A percentile compares a stretch with the other conserved stretches of the same genome.
Evolutionary conservation across 495 filamentous ascomycete species (phyloP).

Genomic region (Tuber umbilicatum): DNA sequence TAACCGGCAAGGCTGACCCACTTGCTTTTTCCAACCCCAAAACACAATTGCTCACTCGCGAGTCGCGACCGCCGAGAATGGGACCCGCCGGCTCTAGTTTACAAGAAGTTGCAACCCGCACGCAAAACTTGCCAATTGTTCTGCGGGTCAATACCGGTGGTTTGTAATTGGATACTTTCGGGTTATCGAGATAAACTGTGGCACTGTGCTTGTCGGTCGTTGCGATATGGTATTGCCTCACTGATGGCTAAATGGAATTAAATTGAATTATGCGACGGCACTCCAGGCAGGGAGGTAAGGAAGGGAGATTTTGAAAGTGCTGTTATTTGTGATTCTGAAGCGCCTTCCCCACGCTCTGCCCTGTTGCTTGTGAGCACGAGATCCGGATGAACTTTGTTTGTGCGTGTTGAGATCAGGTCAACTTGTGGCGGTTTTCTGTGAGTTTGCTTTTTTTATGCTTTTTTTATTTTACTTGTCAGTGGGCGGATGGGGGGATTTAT

Average conservation of each 20-base stretch:
- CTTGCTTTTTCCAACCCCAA: neutral
- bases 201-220: no score
- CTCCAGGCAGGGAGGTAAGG: neutral
- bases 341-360: neutral
- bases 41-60: neutral
- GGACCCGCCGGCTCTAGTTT: neutral
- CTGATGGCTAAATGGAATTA: neutral
- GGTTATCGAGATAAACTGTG: neutral
- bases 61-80: neutral
- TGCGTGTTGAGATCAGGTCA: neutral
- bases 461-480: neutral
- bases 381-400: neutral
- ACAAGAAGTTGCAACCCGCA: no score
- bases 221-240: neutral
- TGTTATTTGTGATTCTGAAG: neutral
- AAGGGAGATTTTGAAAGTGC: neutral
- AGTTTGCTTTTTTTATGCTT: neutral
- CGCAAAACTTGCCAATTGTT: neutral
- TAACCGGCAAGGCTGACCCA: neutral
- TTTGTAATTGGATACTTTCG: neutral
- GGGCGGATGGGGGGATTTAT: neutral
- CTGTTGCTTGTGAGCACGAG: neutral
- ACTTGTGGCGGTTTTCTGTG: neutral
- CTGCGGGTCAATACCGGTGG: neutral
- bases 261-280: neutral